Evolutionary conservation across 495 filamentous ascomycete species (phyloP), one percentile per base, ranked within the genome.

Genomic region (Penicillium fimorum): DNA sequence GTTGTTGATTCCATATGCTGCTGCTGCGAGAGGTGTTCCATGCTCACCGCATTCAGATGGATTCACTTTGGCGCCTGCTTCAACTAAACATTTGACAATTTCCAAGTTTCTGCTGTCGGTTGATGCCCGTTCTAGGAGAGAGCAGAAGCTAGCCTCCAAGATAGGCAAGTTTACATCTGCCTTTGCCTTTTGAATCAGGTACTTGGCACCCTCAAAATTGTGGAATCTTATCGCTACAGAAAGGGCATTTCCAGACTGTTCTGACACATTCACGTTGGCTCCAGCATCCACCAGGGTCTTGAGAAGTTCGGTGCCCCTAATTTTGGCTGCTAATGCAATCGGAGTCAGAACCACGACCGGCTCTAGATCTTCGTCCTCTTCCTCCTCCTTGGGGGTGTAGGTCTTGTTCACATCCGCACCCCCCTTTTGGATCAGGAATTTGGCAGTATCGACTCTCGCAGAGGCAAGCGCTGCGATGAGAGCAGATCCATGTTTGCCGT

Each of bases 51-150:
- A 29, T 2, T 47, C 40, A 41, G 38, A 60, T 55, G 42, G 54
- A 63, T 64, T 57, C 20, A 61, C 57, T 35, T 67, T 51, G 10
- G 68, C 68, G 1, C 65, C 65, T 1, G 52, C 58, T 27, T 66
- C 65, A 15, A 73, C 20, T 8, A 71, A 53, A 32, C 57, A 64
- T 40, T 61, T 58, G 38, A 66, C 52, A 38, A 66, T 43, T 15
- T 67, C 57, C 41, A 57, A 42, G 32, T 61, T 49, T 30, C 53
- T 13, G 18, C 18, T 33, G 9, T 30, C 44, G n/a, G 46, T 20
- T 12, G 51, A 9, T 45, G 43, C 43, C 33, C 22, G 5, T 13
- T 51, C 18, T 7, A 51, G 48, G 12, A 40, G 1, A n/a, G 48
- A 44, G 42, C 61, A 56, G 37, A 20, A 35, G 10, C 5, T 15